Evolutionary conservation across 2,329 filamentous ascomycete species (phyloP), one percentile per base, ranked within the genome.

Genomic region (Rhinocladiella mackenziei): DNA sequence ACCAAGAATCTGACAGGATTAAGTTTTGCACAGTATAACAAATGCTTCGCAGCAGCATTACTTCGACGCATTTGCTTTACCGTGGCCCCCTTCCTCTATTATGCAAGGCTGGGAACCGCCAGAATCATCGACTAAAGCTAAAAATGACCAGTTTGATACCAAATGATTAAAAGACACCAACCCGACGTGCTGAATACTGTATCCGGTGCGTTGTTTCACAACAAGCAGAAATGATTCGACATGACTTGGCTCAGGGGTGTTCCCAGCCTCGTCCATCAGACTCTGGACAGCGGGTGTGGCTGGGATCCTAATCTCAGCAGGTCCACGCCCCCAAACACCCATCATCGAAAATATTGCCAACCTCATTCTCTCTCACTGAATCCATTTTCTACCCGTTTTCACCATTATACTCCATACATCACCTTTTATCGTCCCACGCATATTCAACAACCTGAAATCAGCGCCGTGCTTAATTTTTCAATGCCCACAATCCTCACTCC

Each of bases 401-500:
- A 26, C 23, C 23, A 26, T 26, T 8, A 26, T n/a, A 26, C 8
- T 8, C n/a, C 2, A 8, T 26, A n/a, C n/a, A n/a, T 26, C 23
- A 26, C 11, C 23, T 7, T 26, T 11, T 26, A 26, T 26, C 23
- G 7, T 26, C 23, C 23, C 23, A 26, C 23, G 23, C 11, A 26
- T 11, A 26, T 11, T 7, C 23, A 26, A 4, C 19, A 37, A 28
- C 3, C 17, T n/a, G 20, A 37, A 22, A 11, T 15, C 29, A 44
- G 14, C 25, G 23, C 30, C 25, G 13, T 26, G 10, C 19, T 29
- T 23, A 13, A 6, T 23, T 1, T 32, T 28, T 15, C 29, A 29
- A 51, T 53, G 50, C 50, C 50, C 13, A 53, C 50, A 19, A 39
- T 50, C 19, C 50, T 53, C 39, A 53, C 50, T 5, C 46, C 50